A percentile compares a stretch with the other conserved stretches of the same genome.
Evolutionary conservation across 495 filamentous ascomycete species (phyloP).

Genomic region (Trichoderma parareesei): DNA sequence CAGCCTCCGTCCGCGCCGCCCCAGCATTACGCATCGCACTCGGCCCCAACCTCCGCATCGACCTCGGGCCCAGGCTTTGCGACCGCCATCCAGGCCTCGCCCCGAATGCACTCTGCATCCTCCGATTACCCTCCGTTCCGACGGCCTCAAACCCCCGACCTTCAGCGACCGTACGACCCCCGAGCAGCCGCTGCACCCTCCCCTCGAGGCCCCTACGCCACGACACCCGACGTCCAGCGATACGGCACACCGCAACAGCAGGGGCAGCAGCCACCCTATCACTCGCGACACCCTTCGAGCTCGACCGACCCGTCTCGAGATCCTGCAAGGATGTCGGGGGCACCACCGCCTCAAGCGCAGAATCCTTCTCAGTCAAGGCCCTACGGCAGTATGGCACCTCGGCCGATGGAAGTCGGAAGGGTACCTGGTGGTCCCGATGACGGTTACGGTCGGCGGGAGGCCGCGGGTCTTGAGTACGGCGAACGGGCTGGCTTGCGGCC

Average conservation of each 20-base stretch:
- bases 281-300: constrained; percentile 16
- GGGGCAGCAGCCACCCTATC: constrained; percentile 23
- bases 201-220: constrained; percentile 32
- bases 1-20: constrained; percentile 45
- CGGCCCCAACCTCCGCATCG: constrained; percentile 40
- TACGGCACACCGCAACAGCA: constrained; percentile 47
- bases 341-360: constrained; percentile 33
- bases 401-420: constrained; percentile 30
- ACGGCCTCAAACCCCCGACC: constrained; percentile 69
- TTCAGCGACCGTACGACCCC: constrained; percentile 42
- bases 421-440: constrained; percentile 26
- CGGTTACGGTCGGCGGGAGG: constrained; percentile 33
- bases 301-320: constrained; percentile 35
- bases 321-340: constrained; percentile 28
- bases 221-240: constrained; percentile 45
- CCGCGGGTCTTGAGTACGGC: constrained; percentile 34
- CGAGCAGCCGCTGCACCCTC: constrained; percentile 38
- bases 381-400: constrained; percentile 35
- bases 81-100: constrained; percentile 43
- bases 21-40: constrained; percentile 47
- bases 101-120: constrained; percentile 34
- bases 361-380: constrained; percentile 42
- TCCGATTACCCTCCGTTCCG: constrained; percentile 54
- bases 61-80: constrained; percentile 33
- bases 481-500: constrained; percentile 35